Evolutionary conservation across 805 yeast genomes (phyloP), one percentile per base, ranked within the genome.

Genomic region (Wickerhamiella qilinensis): DNA sequence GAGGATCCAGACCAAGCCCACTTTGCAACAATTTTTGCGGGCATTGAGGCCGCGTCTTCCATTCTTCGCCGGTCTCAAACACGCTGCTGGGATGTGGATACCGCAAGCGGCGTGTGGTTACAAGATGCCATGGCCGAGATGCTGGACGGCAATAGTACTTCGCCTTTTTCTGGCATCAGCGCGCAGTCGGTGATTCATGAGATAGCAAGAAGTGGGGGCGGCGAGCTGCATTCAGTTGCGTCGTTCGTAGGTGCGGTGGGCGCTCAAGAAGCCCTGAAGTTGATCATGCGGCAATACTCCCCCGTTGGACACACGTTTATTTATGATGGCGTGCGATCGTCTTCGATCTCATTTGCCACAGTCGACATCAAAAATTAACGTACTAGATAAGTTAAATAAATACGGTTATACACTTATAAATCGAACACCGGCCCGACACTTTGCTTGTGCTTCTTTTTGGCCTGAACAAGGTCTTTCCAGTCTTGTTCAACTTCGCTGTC

Each of bases 381-480:
- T 25, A 6, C 28, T 40, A 20, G 3, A 15, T 16, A 20, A 30
- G 6, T 30, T 19, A 28, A 28, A 27, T 21, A 37, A 37, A 30
- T n/a, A 38, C 17, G 15, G 9, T 31, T 20, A 20, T n/a, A 20
- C 3, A 25, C 20, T 39, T 55, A 73, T 42, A 72, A 47, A 49
- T 76, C 85, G 58, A 82, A 82, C 32, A 65, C 62, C 1, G 36
- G 27, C 15, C 14, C 21, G 12, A 7, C 80, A 79, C 50, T 46
- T 18, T 56, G 58, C 55, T 74, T 77, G 46, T 64, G 64, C 56
- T 67, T 73, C 54, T 83, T 86, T 43, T 67, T 74, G 35, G 69
- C 69, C 44, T 72, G 61, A 1, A 88, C 78, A 19, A 77, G 51
- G 22, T 79, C 86, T 58, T 91, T 91, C 98, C 97, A 91, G 58